phyloP scores from a whole-genome alignment of 1,139 yeast species.

The Pichia inconspicua region DNA sequence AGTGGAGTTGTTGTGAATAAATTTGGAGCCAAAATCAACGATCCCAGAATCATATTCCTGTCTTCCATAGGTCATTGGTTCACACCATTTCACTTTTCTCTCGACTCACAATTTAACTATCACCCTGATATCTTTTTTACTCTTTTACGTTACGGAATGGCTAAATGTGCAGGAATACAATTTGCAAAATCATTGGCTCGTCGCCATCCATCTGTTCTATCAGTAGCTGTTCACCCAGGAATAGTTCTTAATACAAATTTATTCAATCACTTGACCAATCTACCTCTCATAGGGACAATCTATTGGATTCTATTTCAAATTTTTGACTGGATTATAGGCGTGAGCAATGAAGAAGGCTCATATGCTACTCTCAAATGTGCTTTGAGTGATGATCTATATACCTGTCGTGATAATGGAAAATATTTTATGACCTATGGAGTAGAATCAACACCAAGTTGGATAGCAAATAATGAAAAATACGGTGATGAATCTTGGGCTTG shows the following conservation, averaged over 20 bases:
- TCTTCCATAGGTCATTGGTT: conserved; percentile 66
- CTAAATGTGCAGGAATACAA: conserved; percentile 77
- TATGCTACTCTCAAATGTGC: conserved; percentile 60
- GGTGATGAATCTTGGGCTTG: conserved; percentile 79
- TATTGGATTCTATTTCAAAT: conserved; percentile 65
- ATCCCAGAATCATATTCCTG: conserved; percentile 57
- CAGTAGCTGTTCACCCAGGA: conserved; percentile 78
- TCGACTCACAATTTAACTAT: conserved; percentile 47
- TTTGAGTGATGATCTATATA: conserved; percentile 43
- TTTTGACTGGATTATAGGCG: conserved; percentile 64
- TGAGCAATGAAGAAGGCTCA: conserved; percentile 64
- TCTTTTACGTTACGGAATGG: conserved; percentile 72
- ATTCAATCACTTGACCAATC: conserved; percentile 65
- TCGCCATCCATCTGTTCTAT: conserved; percentile 57
- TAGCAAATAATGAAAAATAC: conserved; percentile 53
- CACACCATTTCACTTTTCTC: conserved; percentile 42
- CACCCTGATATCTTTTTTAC: conserved; percentile 63
- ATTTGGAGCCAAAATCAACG: conserved; percentile 14
- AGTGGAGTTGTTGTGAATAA: not conserved
- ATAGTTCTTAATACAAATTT: conserved; percentile 72
- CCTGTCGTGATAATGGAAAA: conserved; percentile 58
- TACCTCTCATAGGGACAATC: conserved; percentile 67
- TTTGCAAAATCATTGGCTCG: conserved; percentile 58
- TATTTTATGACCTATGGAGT: conserved; percentile 57
- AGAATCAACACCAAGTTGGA: conserved; percentile 45